Base-by-base conservation (phyloP, 2,329 filamentous ascomycete species). In the Pseudocercospora pini-densiflorae region DNA sequence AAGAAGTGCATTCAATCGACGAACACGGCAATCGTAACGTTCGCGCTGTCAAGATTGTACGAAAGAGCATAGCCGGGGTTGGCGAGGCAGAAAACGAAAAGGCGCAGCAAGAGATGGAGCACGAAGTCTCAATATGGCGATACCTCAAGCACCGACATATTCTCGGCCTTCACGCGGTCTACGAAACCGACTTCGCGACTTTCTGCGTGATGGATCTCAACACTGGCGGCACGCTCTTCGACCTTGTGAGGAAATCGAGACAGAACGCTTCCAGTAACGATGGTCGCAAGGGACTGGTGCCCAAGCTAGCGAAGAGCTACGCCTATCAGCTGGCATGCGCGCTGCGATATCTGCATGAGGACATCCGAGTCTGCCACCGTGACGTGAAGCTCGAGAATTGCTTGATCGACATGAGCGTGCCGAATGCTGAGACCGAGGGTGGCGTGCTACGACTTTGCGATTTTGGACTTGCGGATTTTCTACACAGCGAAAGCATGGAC, bases 381-480 rank as follows among this genome's bases (percentile, higher is more conserved):
- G 89, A 91, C 74, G 85, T 91, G 74, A 91, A 91, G 75, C 83
- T 90, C 24, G 89, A 91, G 73, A 91, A 91, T 70, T 90, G 88
- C 70, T 83, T 91, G 1, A 73, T 90, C 40, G 87, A 90, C 71
- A 84, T 86, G 69, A 79, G 84, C 19, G 79, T 79, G 5, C 78
- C 81, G 3, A 75, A 82, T 7, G 82, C 84, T 5, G 82, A 81
- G 9, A 77, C 76, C 0, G 80, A 85, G 43, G 83, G 85, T 16
- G 87, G 87, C 8, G 84, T 85, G 40, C 74, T 91, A 6, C 84
- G 89, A 4, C 81, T 91, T 5, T 90, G 88, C 76, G 89, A 91
- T 74, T 91, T 91, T 73, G 89, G 89, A 57, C 88, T 91, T 81
- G 88, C 89, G 12, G 88, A 90, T 74, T 90, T 89, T 80, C 84